phyloP scores from a whole-genome alignment of 1,284 basidiomycete species.

The Ganoderma multipileum region DNA sequence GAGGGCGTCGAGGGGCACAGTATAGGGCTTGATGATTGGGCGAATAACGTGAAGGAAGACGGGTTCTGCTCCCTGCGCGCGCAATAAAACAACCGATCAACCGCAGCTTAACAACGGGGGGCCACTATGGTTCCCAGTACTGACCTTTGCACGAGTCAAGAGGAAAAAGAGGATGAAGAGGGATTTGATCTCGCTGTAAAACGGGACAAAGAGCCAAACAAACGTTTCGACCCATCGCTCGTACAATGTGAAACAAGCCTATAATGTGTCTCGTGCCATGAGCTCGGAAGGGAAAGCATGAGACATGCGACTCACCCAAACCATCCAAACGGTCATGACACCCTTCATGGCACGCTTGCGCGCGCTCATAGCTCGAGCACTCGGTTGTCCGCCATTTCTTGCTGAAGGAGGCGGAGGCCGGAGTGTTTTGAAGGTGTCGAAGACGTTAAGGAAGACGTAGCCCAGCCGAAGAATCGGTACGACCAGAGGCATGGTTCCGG shows the following conservation, averaged over 20 bases:
- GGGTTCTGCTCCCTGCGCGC: slow-evolving; percentile 75
- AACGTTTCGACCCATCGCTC: slow-evolving; percentile 69
- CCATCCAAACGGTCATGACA: slow-evolving; percentile 79
- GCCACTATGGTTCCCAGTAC: slow-evolving; percentile 37
- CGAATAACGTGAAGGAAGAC: slow-evolving; percentile 78
- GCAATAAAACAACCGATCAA: slow-evolving; percentile 12
- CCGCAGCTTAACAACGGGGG: slow-evolving; percentile 9
- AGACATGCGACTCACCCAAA: slow-evolving; percentile 65
- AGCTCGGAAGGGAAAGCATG: slow-evolving; percentile 1
- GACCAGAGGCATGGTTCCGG: slow-evolving; percentile 65
- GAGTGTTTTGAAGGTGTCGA: slow-evolving; percentile 82
- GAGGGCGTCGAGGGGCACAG: slow-evolving; percentile 61
- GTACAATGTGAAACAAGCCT: slow-evolving; percentile 68
- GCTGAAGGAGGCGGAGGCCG: slow-evolving; percentile 67
- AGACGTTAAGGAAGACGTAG: slow-evolving; percentile 80
- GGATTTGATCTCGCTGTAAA: slow-evolving; percentile 81
- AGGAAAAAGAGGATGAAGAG: slow-evolving; percentile 74
- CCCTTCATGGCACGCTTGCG: slow-evolving; percentile 86
- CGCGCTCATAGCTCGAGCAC: slow-evolving; percentile 68
- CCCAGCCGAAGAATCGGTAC: slow-evolving; percentile 70
- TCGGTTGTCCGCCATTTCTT: slow-evolving; percentile 67
- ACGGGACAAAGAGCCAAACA: slow-evolving; percentile 74
- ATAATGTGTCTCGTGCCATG: not conserved
- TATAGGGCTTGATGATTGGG: slow-evolving; percentile 74
- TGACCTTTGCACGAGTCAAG: slow-evolving; percentile 73